Evolutionary conservation across 2,329 filamentous ascomycete species (phyloP).

Genomic region (Colletotrichum australisinense): DNA sequence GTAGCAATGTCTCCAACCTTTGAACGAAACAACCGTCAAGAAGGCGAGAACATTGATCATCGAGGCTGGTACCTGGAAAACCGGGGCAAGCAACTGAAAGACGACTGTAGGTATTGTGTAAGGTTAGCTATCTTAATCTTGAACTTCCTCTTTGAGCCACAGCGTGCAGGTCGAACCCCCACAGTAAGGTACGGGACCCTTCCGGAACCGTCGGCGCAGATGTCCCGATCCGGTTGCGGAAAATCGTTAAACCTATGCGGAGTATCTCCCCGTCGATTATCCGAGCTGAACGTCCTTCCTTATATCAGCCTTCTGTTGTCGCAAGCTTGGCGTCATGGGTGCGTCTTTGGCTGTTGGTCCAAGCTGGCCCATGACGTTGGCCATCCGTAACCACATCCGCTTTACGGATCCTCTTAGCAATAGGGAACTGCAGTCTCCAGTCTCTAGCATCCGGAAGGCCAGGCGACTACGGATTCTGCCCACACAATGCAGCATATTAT

Average conservation of each 20-base stretch:
- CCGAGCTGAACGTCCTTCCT: not conserved
- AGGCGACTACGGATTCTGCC: not conserved
- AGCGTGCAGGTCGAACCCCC: not conserved
- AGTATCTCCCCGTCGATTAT: not conserved
- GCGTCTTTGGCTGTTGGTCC: constrained; percentile 11
- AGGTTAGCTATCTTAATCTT: not conserved
- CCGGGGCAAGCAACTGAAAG: not conserved
- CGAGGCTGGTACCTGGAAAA: not conserved
- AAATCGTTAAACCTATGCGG: not conserved
- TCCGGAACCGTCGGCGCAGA: not conserved
- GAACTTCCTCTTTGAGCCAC: not conserved
- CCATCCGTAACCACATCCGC: constrained; percentile 6
- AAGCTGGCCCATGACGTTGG: constrained; percentile 23
- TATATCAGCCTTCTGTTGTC: not conserved
- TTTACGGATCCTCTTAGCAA: constrained; percentile 9
- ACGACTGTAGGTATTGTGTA: not conserved
- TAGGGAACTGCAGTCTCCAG: not conserved
- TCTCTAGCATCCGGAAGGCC: not conserved
- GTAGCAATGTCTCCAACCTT: not conserved
- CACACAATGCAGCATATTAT: not conserved
- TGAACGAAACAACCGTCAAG: not conserved
- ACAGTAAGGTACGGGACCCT: too few species aligned
- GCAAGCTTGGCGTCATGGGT: constrained; percentile 23
- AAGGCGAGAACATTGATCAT: not conserved
- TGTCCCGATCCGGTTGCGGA: not conserved